Conservation (phyloP, 495 filamentous ascomycete species). For the Xylaria telfairii region DNA sequence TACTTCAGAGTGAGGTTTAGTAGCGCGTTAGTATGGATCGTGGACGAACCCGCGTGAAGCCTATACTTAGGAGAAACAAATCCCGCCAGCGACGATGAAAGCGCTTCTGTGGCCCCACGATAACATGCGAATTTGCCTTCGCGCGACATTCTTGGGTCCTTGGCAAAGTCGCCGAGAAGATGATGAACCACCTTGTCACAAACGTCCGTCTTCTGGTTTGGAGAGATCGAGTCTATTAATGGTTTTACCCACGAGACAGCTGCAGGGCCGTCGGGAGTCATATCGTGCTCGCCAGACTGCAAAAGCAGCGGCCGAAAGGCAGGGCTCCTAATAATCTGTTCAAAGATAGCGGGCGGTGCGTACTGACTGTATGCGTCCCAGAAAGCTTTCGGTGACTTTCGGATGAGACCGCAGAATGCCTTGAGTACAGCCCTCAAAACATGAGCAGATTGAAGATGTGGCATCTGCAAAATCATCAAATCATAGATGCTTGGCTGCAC, state of each 20-base stretch:
- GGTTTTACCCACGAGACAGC: slow-evolving; percentile 71
- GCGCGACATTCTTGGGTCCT: slow-evolving; percentile 40
- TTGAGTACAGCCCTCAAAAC: slow-evolving; percentile 68
- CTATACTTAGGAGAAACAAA: slow-evolving; percentile 47
- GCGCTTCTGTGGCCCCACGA: slow-evolving; percentile 52
- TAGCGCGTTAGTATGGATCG: slow-evolving; percentile 59
- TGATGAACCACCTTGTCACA: slow-evolving; percentile 73
- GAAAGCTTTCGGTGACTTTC: slow-evolving; percentile 76
- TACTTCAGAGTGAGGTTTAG: slow-evolving; percentile 57
- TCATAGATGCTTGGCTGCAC: slow-evolving; percentile 72
- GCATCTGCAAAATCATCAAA: slow-evolving; percentile 76
- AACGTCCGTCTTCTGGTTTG: slow-evolving; percentile 70
- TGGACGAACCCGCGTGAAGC: slow-evolving; percentile 52
- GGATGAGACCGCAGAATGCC: slow-evolving; percentile 69
- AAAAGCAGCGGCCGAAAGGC: slow-evolving; percentile 67
- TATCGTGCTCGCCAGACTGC: slow-evolving; percentile 60
- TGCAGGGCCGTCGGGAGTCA: slow-evolving; percentile 60
- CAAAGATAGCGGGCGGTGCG: slow-evolving; percentile 73
- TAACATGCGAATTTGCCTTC: slow-evolving; percentile 51
- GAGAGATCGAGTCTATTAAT: slow-evolving; percentile 77
- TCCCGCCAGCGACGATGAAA: slow-evolving; percentile 52
- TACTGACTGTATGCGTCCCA: slow-evolving; percentile 86
- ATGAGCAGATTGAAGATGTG: slow-evolving; percentile 57
- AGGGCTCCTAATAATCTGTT: slow-evolving; percentile 76
- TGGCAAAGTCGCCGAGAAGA: slow-evolving; percentile 70